phyloP scores from a whole-genome alignment of 1,139 yeast genomes.

The Kodamaea suecica region DNA sequence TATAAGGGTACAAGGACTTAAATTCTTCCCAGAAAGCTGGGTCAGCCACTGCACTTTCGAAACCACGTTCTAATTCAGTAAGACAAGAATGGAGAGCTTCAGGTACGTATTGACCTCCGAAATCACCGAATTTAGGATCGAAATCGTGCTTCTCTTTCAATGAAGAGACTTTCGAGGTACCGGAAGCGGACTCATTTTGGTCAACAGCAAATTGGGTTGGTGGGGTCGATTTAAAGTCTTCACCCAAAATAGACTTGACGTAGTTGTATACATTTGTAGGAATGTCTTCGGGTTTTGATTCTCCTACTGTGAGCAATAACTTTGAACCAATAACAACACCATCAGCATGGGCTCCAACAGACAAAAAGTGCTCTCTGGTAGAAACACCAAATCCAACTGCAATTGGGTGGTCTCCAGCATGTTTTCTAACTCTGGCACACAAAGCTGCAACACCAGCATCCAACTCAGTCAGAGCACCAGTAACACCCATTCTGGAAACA shows the following conservation, averaged over 20 bases:
- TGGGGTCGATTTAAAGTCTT: constrained; percentile 43
- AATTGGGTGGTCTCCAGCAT: constrained; percentile 65
- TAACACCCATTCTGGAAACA: constrained; percentile 96
- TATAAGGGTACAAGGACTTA: constrained; percentile 72
- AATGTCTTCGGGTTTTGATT: constrained; percentile 57
- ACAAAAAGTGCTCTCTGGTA: constrained; percentile 82
- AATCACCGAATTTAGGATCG: constrained; percentile 82
- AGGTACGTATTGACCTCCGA: constrained; percentile 98
- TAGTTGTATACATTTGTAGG: constrained; percentile 62
- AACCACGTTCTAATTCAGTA: constrained; percentile 82
- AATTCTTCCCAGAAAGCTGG: constrained; percentile 93
- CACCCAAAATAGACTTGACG: constrained; percentile 67
- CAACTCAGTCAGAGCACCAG: constrained; percentile 78
- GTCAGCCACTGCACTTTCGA: constrained; percentile 84
- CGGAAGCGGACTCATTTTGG: constrained; percentile 22
- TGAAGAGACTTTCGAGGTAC: constrained; percentile 32
- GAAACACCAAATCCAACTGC: constrained; percentile 98
- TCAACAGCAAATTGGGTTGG: constrained; percentile 30
- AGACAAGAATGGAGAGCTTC: constrained; percentile 92
- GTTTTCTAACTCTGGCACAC: constrained; percentile 70
- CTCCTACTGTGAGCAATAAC: constrained; percentile 66
- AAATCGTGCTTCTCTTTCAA: constrained; percentile 57
- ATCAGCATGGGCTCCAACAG: constrained; percentile 77
- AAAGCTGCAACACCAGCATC: constrained; percentile 64
- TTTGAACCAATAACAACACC: constrained; percentile 97